phyloP scores from a whole-genome alignment of 371 early-diverging fungal species.

The Conidiobolus incongruus region DNA sequence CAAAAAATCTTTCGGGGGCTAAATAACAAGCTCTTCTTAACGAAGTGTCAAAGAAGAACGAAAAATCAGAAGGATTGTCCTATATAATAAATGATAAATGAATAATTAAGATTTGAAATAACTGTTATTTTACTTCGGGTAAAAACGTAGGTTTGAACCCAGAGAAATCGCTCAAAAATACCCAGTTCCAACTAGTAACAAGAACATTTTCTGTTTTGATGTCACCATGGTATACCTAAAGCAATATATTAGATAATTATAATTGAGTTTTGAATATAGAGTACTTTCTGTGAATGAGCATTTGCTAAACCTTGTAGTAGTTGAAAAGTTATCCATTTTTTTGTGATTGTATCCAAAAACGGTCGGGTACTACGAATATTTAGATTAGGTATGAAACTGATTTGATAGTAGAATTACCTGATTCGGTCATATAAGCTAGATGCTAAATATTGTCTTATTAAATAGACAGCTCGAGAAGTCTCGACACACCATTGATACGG shows the following conservation, averaged over 20 bases:
- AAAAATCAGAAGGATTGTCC: conserved; percentile 88
- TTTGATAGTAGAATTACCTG: conserved; percentile 19
- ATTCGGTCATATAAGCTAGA: conserved; percentile 85
- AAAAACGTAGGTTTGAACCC: conserved; percentile 74
- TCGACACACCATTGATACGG: conserved; percentile 59
- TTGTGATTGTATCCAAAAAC: conserved; percentile 61
- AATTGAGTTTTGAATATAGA: not conserved
- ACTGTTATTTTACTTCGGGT: conserved; percentile 35
- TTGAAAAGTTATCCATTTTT: conserved; percentile 86
- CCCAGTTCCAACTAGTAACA: conserved; percentile 88
- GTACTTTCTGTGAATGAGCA: conserved; percentile 40
- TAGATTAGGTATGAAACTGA: not conserved
- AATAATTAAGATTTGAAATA: not conserved
- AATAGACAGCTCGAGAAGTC: conserved; percentile 70
- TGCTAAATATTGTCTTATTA: conserved; percentile 67
- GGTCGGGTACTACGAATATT: conserved; percentile 54
- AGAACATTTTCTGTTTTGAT: conserved; percentile 78
- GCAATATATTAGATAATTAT: not conserved
- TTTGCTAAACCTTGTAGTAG: conserved; percentile 52
- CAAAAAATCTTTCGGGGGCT: conserved; percentile 87
- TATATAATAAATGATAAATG: conserved; percentile 6
- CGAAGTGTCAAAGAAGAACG: conserved; percentile 82
- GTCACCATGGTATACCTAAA: conserved; percentile 64
- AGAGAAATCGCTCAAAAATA: conserved; percentile 69
- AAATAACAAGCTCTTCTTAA: conserved; percentile 71